These are phyloP conservation scores for Solanum clarkiae DNA, from an alignment of 257 asterid genomes.

Conservation along the genomic window DNA sequence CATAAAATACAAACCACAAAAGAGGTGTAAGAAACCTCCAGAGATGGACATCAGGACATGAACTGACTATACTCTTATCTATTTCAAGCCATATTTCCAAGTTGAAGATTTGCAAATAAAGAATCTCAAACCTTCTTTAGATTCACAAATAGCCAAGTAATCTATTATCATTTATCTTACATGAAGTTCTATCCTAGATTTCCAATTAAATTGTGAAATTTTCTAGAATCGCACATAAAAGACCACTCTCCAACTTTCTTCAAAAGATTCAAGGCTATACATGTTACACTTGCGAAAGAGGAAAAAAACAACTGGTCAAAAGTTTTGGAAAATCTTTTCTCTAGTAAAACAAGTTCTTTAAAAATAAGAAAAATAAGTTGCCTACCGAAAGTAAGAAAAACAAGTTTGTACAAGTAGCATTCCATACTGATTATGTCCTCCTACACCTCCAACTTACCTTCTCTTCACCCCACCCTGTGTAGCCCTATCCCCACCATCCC, in stretches of 20 bases:
- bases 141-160: background rate
- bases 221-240: background rate
- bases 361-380: too few relatives aligned
- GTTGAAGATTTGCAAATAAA: background rate
- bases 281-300: background rate
- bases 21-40: background rate
- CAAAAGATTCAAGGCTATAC: background rate
- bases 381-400: too few relatives aligned
- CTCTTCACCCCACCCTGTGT: too few relatives aligned
- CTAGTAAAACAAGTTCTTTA: too few relatives aligned
- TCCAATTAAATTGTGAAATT: background rate
- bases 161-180: background rate
- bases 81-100: background rate
- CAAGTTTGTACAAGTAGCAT: too few relatives aligned
- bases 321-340: too few relatives aligned
- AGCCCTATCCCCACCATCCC: too few relatives aligned
- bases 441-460: too few relatives aligned
- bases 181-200: background rate
- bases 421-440: too few relatives aligned
- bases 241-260: background rate
- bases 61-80: background rate
- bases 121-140: background rate
- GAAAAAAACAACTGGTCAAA: background rate
- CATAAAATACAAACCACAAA: background rate
- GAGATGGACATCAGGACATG: background rate